phyloP scores from a whole-genome alignment of 371 early-diverging fungal genomes.

The Blakeslea trispora region DNA sequence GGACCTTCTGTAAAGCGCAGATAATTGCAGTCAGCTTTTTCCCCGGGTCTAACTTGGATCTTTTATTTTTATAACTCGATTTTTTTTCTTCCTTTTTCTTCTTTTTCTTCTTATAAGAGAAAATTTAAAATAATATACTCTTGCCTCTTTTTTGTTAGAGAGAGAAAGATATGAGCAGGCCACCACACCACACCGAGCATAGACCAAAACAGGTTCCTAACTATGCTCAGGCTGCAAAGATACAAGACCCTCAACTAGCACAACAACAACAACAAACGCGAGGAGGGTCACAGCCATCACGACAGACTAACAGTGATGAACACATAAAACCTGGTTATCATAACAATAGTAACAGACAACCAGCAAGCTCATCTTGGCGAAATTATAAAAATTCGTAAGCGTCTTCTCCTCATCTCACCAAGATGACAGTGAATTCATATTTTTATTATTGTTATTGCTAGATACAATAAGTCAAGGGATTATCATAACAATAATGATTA shows the following conservation, averaged over 20 bases:
- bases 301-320: not conserved
- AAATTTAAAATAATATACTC: too few species aligned
- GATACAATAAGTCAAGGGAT: slow-evolving; percentile 16
- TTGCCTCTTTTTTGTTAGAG: too few species aligned
- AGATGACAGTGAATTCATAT: too few species aligned
- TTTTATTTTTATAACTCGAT: too few species aligned
- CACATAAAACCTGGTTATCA: not conserved
- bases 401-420: not conserved
- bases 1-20: too few species aligned
- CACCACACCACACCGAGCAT: slow-evolving; percentile 14
- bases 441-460: not conserved
- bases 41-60: too few species aligned
- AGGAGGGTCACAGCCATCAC: slow-evolving; percentile 7
- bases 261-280: slow-evolving; percentile 10
- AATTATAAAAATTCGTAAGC: not conserved
- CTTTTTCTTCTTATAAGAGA: too few species aligned
- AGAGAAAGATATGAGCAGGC: slow-evolving; percentile 12
- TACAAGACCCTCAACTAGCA: slow-evolving; percentile 4
- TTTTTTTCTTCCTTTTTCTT: too few species aligned
- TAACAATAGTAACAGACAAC: not conserved
- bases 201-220: slow-evolving; percentile 9
- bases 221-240: slow-evolving; percentile 27
- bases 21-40: too few species aligned
- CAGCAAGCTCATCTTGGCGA: not conserved
- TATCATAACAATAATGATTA: slow-evolving; percentile 15